These are phyloP conservation scores for Trametes polyzona DNA, from an alignment of 1,284 basidiomycete species.

Conservation along the genomic window DNA sequence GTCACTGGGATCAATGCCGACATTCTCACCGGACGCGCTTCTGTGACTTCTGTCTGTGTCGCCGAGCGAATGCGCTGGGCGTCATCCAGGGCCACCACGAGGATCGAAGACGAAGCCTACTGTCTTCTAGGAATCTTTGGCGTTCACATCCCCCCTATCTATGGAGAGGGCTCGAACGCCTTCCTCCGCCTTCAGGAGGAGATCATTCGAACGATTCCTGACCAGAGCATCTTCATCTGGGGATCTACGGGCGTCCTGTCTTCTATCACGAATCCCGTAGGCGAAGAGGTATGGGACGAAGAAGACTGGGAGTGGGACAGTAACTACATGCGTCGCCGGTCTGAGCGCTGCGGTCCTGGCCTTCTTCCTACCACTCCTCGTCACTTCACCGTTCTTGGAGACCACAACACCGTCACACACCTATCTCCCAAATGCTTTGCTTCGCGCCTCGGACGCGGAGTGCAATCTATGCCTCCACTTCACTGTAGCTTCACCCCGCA, in stretches of 20 bases:
- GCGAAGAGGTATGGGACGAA: no score
- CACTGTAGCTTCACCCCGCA: background rate
- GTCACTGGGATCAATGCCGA: background rate
- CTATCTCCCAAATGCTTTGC: background rate
- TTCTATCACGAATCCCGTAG: no score
- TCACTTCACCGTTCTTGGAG: background rate
- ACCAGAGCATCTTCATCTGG: background rate
- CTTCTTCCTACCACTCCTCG: background rate
- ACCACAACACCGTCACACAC: background rate
- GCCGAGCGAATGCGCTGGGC: background rate
- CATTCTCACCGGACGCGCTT: background rate
- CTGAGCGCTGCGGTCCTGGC: background rate
- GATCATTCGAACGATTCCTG: background rate
- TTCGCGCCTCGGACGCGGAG: background rate
- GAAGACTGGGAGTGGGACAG: no score
- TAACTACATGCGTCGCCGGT: background rate
- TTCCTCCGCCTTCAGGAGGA: background rate
- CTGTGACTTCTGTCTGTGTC: background rate
- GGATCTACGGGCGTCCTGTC: background rate
- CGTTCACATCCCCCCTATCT: background rate
- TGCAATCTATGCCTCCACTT: background rate
- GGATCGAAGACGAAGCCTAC: background rate
- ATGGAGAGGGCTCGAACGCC: background rate
- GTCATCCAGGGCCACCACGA: background rate
- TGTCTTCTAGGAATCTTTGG: background rate